A percentile compares a stretch with the other conserved stretches of the same genome.
Conservation (phyloP, 768 basidiomycete species). For the Rhodotorula paludigena region DNA sequence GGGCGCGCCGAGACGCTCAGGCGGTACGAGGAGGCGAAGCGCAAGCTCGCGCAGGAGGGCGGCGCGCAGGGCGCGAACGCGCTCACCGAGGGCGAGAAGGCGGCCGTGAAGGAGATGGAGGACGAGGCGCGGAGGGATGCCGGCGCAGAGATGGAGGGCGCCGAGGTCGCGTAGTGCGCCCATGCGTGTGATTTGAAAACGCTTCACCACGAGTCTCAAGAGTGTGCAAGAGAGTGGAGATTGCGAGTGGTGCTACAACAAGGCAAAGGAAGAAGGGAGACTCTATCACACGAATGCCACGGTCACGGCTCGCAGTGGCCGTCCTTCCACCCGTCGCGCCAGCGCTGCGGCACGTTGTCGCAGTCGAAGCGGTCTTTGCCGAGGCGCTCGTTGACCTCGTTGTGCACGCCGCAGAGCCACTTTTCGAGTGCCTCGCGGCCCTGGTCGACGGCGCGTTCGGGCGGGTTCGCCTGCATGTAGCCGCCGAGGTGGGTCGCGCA, state of each 20-base stretch:
- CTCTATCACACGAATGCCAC: not conserved
- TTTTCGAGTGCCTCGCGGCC: conserved; percentile 16
- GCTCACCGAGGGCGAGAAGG: conserved; percentile 18
- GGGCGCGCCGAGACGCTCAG: conserved; percentile 24
- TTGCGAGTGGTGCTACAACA: not conserved
- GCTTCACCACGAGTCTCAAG: too few species aligned
- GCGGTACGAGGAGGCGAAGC: conserved; percentile 29
- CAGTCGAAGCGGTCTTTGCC: conserved; percentile 84
- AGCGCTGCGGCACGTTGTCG: conserved; percentile 72
- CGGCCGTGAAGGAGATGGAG: conserved; percentile 6
- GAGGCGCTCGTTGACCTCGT: conserved; percentile 79
- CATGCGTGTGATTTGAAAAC: not conserved
- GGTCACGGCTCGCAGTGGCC: conserved; percentile 72
- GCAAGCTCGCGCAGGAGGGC: conserved; percentile 4
- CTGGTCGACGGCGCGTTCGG: conserved; percentile 51
- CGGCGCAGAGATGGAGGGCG: not conserved
- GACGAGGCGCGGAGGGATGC: not conserved
- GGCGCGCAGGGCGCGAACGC: too few species aligned
- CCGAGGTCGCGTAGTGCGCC: not conserved
- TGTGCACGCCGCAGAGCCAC: conserved; percentile 90
- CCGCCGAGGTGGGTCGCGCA: conserved; percentile 79
- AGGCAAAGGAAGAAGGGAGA: not conserved
- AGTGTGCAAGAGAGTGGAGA: not conserved
- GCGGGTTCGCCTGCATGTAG: conserved; percentile 62
- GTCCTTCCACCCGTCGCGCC: conserved; percentile 84